phyloP scores from a whole-genome alignment of 345 rosid genomes.

The Jatropha curcas region DNA sequence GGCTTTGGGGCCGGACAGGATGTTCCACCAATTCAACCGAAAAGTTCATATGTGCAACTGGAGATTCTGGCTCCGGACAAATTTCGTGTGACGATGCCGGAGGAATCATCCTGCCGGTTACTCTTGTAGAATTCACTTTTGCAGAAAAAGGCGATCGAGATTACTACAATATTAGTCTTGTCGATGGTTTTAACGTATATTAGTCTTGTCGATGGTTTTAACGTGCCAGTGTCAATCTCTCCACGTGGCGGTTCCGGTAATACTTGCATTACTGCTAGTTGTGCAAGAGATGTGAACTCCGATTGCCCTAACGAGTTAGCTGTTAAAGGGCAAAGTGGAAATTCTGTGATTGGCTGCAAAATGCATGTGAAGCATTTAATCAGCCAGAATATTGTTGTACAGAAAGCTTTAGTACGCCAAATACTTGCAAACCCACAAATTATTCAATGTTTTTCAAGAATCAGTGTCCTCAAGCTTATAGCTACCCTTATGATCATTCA shows the following conservation, averaged over 20 bases:
- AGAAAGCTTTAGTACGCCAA: conserved; percentile 13
- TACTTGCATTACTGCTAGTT: too few relatives aligned
- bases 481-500: too few relatives aligned
- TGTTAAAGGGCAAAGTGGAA: conserved; percentile 25
- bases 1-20: conserved; percentile 37
- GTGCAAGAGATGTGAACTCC: conserved; percentile 22
- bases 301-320: conserved; percentile 10
- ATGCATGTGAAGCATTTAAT: too few relatives aligned
- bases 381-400: conserved; percentile 40
- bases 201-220: too few relatives aligned
- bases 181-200: too few relatives aligned
- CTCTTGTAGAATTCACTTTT: conserved; percentile 34
- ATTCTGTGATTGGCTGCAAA: conserved; percentile 31
- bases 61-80: conserved; percentile 37
- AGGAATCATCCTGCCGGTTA: conserved; percentile 28
- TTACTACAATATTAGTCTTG: conserved; percentile 39
- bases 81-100: conserved; percentile 33
- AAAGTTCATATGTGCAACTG: conserved; percentile 34
- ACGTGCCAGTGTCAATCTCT: conserved; percentile 32
- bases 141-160: background rate
- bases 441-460: background rate
- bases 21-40: conserved; percentile 25
- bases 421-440: conserved; percentile 15
- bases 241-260: too few relatives aligned
- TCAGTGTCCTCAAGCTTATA: background rate